Base-by-base conservation (phyloP, 192 early-diverging fungal genomes). In the Ambispora gerdemannii region DNA sequence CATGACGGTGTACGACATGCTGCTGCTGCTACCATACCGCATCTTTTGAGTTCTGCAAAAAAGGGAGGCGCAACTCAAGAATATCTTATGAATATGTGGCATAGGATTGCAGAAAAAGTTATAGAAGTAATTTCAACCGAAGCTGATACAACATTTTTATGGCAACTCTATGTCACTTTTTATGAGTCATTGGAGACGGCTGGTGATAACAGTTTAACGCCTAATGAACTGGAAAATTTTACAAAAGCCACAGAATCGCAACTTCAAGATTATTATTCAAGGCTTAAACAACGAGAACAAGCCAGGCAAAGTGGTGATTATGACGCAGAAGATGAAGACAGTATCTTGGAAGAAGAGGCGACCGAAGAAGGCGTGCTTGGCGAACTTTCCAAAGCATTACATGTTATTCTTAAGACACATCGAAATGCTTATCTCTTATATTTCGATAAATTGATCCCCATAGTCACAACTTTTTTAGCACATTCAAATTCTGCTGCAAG, bases 1-100 rank as follows among this genome's bases (percentile, higher is more conserved):
- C 93, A 98, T 76, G 96, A 98, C 72, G 96, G 92, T 74, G 95
- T 98, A 38, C 84, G 95, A 33, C 81, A 91, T 58, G 93, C 96
- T 10, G 94, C 96, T 1, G 92, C 92, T 7, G 80, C 84, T 0
- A 77, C 88, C 0, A 89, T 99, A 70, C 93, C 96, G 7, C 81
- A 83, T 24, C 77, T 99, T 65, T 81, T 99, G 64, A 76, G 77
- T 51, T 67, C 86, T 31, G 81, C 88, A 34, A 81, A 83, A 60
- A 79, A 83, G 31, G 78, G 88, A 24, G 72, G 83, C 62, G 70
- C 78, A 56, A 73, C 70, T 58, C 75, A 64, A 6, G 80, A 80
- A 32, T 80, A 91, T 51, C 74, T 92, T 7, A 51, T 81, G 36
- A 83, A 78, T 47, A 83, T 89, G 71, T 98, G 95, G 94, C 77